Evolutionary conservation across 2,329 filamentous ascomycete genomes (phyloP).

Genomic region (Diaporthe capsici): DNA sequence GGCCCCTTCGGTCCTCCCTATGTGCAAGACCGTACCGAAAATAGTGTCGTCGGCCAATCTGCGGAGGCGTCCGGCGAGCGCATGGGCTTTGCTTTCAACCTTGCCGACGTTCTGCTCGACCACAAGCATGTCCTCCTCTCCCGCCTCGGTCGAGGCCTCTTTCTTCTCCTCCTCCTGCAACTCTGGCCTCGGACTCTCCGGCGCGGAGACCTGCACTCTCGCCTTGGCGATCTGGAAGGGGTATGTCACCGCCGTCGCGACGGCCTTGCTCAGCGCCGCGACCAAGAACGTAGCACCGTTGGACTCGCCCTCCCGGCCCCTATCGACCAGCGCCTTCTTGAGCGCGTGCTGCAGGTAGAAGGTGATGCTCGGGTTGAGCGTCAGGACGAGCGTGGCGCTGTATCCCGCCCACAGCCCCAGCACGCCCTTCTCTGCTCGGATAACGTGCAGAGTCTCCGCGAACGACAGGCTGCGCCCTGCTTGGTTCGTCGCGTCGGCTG

Average conservation of each 20-base stretch:
- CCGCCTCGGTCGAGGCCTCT: slow-evolving; percentile 35
- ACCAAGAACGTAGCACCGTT: slow-evolving; percentile 59
- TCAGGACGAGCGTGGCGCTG: slow-evolving; percentile 82
- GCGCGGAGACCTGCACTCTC: slow-evolving; percentile 75
- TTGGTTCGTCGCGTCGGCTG: slow-evolving; percentile 48
- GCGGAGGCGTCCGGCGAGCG: slow-evolving; percentile 45
- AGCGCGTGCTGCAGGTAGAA: slow-evolving; percentile 85
- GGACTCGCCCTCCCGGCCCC: slow-evolving; percentile 55
- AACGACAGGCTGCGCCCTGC: slow-evolving; percentile 53
- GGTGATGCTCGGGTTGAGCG: slow-evolving; percentile 88
- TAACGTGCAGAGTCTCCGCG: slow-evolving; percentile 72
- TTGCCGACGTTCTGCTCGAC: slow-evolving; percentile 13
- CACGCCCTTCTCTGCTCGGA: slow-evolving; percentile 78
- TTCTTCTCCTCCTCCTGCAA: slow-evolving; percentile 49
- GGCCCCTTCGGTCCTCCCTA: slow-evolving; percentile 75
- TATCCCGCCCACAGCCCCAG: slow-evolving; percentile 90
- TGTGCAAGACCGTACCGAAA: slow-evolving; percentile 72
- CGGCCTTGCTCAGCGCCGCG: slow-evolving; percentile 83
- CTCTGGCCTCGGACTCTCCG: slow-evolving; percentile 43
- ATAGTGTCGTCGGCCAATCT: slow-evolving; percentile 63
- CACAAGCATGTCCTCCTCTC: slow-evolving; percentile 25
- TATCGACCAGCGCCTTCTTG: slow-evolving; percentile 69
- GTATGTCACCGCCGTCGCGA: slow-evolving; percentile 84
- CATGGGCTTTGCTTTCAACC: slow-evolving; percentile 50
- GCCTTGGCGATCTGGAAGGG: slow-evolving; percentile 90